Base-by-base conservation (phyloP, 2,329 filamentous ascomycete genomes). In the Colletotrichum sp. region DNA sequence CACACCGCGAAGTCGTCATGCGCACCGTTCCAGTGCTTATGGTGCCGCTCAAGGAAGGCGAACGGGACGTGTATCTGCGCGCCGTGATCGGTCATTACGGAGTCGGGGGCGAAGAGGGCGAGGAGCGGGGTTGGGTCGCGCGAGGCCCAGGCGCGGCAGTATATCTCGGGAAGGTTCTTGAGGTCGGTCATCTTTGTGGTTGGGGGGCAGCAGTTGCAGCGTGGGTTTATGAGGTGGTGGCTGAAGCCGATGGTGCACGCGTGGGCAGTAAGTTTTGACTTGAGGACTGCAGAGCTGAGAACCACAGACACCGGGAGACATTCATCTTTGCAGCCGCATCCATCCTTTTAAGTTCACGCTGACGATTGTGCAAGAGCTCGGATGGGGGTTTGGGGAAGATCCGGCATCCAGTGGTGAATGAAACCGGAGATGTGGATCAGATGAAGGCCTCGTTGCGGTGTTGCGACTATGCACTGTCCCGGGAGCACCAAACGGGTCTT, bases 21-120 rank as follows among this genome's bases (percentile, higher is more conserved):
- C 5, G 68, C 67, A 9, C 67, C 71, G 67, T 73, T 73, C 67
- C 71, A 71, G 62, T 73, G 71, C 55, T 65, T 62, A n/a, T 73
- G 67, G 34, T 71, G 71, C 8, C 67, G 61, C 15, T 71, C 62
- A n/a, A 73, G 67, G 27, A 71, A 73, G 33, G 55, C 24, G 27
- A 47, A 66, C 4, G 67, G 71, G 15, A 66, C 33, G 43, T 71
- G 71, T 18, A 70, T 66, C 9, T 71, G 71, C 9, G 67, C 71
- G 8, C 68, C 67, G 67, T 73, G 71, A 43, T 73, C 67, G 13
- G 71, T 73, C 71, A 73, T 73, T 2, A 58, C 27, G n/a, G 67
- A 47, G 67, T 71, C 62, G n/a, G 18, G 12, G 5, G 67, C 11
- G 62, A 73, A 73, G 21, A 73, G 67, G 12, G 61, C 61, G 8